Base-by-base conservation (phyloP, 768 basidiomycete genomes). In the Gautieria morchelliformis region DNA sequence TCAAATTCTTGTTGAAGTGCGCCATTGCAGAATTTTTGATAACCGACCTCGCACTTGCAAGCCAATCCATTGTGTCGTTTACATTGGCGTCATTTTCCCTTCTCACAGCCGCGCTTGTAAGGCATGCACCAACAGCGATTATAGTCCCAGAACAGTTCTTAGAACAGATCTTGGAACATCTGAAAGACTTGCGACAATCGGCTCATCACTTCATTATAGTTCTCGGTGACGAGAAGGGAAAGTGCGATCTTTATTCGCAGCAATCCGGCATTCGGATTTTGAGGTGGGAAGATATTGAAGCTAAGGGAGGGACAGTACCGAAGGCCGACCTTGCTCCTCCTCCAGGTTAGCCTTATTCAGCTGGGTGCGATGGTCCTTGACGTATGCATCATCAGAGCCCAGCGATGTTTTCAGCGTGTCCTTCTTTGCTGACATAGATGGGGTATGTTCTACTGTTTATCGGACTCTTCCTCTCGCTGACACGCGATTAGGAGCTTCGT, bases 1-100 rank as follows among this genome's bases (percentile, higher is more conserved):
- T 52, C 60, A 3, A 58, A 62, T 53, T 24, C 57, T 44, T 45
- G 22, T 47, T n/a, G 10, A 35, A n/a, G 39, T 22, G 32, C 58
- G 41, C 32, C 27, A 24, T 47, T 32, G 4, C 64, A 89, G 90
- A 87, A 71, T 93, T 87, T 67, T 64, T 92, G 64, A 79, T 93
- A 47, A 75, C 81, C 30, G 90, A 93, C 70, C 75, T 93, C 27
- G 89, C 89, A 1, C 76, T 93, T 44, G 83, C 85, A 1, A 79
- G 81, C 6, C 78, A 82, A 60, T 84, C 83, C 10, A 81, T 89
- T 56, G 74, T 78, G 2, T 86, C 88, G 0, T 75, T 84, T 65
- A 91, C 83, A 6, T 71, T 86, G 56, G 72, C 78, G 53, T 82
- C 82, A 0, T 71, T 76, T 22, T 75, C 72, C 14, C 70, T 94